These are phyloP conservation scores for Sarocladiaceae sp. DNA, from an alignment of 2,329 filamentous ascomycete species.

Conservation along the genomic window DNA sequence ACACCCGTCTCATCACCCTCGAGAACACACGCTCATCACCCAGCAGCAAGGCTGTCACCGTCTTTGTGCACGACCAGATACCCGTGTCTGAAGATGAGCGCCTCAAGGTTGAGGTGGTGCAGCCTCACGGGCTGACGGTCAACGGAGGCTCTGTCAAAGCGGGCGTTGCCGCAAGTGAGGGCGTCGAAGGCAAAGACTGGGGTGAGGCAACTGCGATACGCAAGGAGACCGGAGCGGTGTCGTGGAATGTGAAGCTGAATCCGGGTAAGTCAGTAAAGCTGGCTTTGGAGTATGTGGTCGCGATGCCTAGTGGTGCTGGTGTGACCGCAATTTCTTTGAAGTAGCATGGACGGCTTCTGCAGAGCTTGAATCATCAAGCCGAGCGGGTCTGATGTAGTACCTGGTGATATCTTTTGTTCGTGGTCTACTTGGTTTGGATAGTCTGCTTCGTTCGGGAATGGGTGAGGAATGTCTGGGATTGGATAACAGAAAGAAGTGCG, in stretches of 20 bases:
- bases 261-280: slow-evolving; percentile 52
- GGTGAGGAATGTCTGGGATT: too few species aligned
- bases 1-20: slow-evolving; percentile 41
- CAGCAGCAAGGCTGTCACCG: slow-evolving; percentile 20
- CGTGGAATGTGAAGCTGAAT: slow-evolving; percentile 53
- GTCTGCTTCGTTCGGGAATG: too few species aligned
- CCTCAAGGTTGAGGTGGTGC: slow-evolving; percentile 43
- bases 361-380: too few species aligned
- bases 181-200: slow-evolving; percentile 40
- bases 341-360: too few species aligned
- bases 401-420: too few species aligned
- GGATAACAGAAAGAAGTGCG: too few species aligned
- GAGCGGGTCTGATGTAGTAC: too few species aligned
- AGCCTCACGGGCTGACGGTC: slow-evolving; percentile 39
- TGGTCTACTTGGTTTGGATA: too few species aligned
- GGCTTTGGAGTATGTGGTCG: slow-evolving; percentile 55
- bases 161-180: slow-evolving; percentile 11
- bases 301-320: slow-evolving; percentile 40
- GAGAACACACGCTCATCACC: slow-evolving; percentile 40
- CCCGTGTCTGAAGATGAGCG: slow-evolving; percentile 56
- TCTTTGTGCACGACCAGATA: slow-evolving; percentile 52
- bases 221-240: slow-evolving; percentile 51
- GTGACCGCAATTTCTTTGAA: slow-evolving; percentile 18
- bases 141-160: slow-evolving; percentile 1
- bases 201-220: slow-evolving; percentile 47